Evolutionary conservation across 2,329 filamentous ascomycete species (phyloP).

Genomic region (Sclerotinia nivalis): DNA sequence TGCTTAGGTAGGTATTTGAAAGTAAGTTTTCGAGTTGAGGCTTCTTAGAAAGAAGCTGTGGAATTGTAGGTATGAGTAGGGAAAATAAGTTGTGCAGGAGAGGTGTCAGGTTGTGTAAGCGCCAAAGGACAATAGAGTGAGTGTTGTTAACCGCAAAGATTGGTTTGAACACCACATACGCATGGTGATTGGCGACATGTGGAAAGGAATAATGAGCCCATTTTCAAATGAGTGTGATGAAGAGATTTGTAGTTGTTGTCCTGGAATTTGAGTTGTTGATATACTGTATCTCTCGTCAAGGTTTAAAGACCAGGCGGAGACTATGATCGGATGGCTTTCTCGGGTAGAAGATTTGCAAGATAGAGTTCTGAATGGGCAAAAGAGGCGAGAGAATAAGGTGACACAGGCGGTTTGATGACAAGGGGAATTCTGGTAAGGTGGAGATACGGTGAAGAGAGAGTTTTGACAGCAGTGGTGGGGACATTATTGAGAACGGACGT

Average conservation of each 20-base stretch:
- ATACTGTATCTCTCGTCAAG: background rate
- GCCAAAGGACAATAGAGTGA: background rate
- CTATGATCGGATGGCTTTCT: background rate
- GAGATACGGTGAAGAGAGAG: constrained; percentile 2
- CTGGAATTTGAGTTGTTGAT: background rate
- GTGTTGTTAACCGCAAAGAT: background rate
- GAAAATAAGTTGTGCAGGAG: background rate
- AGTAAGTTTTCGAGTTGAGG: background rate
- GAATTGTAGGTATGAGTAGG: background rate
- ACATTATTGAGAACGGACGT: constrained; percentile 1
- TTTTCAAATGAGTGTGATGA: background rate
- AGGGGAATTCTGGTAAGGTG: background rate
- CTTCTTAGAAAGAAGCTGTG: background rate
- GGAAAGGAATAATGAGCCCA: background rate
- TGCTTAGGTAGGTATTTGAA: background rate
- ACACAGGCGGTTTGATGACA: constrained; percentile 5
- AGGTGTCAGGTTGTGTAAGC: constrained; percentile 8
- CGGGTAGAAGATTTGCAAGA: background rate
- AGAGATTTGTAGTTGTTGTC: background rate
- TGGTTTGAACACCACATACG: background rate
- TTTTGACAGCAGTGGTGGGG: constrained; percentile 11
- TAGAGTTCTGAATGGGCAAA: background rate
- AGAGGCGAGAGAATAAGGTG: background rate
- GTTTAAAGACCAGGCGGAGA: background rate
- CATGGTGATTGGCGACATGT: background rate